Base-by-base conservation (phyloP, 495 filamentous ascomycete species). In the Hypomontagnella monticulosa region DNA sequence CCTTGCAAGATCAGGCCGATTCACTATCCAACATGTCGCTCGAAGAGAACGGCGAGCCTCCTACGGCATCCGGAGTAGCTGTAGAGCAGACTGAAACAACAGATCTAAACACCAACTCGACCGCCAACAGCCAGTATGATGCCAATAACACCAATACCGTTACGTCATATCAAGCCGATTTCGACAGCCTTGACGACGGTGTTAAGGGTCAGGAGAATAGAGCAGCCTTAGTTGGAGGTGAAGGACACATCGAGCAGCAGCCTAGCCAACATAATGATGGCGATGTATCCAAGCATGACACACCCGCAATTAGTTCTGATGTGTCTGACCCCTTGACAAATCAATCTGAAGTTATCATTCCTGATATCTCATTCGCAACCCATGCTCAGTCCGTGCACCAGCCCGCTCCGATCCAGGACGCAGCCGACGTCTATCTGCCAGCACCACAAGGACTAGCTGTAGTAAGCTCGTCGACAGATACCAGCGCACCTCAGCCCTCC, bases 221-320 rank as follows among this genome's bases (percentile, higher is more conserved):
- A 57, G 27, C 50, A 19, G n/a, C 50, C 33, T 51, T 50, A 15
- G 49, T 63, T 58, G 19, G 37, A 61, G 36, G 55, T 65, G 58
- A 64, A 61, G 67, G 63, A 57, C 58, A 61, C 63, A 42, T 47
- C 49, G 49, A 57, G 9, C 51, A 71, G 42, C 59, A 67, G 53
- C 48, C 52, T 68, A 53, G 49, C 62, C 70, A 51, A 18, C 68
- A 71, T 51, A 67, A 68, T 65, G 68, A 68, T 65, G 68, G 69
- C 63, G 73, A 78, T 80, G 75, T 78, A 78, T 67, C 76, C 75
- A 72, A 74, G 53, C 69, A 72, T 46, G 73, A 61, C 69, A 63
- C 74, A 72, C 72, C 77, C 67, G 76, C 67, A 69, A 70, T 63
- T 76, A 77, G 61, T 71, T 71, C 73, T 66, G 72, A 72, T 65